A percentile compares a stretch with the other conserved stretches of the same genome.
phyloP scores from a whole-genome alignment of 2,329 filamentous ascomycete genomes.

The Basipetospora chlamydospora region DNA sequence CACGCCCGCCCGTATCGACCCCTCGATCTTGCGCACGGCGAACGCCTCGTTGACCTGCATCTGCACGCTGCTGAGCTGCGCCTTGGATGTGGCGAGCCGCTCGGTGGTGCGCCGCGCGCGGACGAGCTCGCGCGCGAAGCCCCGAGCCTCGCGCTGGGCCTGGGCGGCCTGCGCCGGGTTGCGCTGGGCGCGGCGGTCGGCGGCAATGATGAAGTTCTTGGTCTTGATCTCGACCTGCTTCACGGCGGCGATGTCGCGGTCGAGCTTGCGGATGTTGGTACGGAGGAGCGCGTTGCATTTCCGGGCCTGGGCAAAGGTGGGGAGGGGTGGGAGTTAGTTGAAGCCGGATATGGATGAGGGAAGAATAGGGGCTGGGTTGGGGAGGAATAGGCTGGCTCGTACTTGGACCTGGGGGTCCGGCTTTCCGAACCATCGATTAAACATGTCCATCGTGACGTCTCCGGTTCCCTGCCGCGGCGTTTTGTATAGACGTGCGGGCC shows the following conservation, averaged over 20 bases:
- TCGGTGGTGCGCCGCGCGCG: constrained; percentile 61
- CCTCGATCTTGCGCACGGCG: constrained; percentile 88
- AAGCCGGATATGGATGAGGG: no score
- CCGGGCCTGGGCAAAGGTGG: constrained; percentile 49
- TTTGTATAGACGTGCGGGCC: no score
- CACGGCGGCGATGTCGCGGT: constrained; percentile 74
- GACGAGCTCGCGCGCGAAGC: constrained; percentile 79
- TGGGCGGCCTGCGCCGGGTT: constrained; percentile 68
- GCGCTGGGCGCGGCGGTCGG: constrained; percentile 65
- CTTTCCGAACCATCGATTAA: constrained; percentile 77
- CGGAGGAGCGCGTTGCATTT: constrained; percentile 92
- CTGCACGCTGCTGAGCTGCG: constrained; percentile 80
- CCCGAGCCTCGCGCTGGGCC: constrained; percentile 68
- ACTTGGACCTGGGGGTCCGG: constrained; percentile 91
- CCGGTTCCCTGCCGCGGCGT: no score
- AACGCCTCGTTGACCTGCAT: constrained; percentile 98
- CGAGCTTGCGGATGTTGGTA: constrained; percentile 80
- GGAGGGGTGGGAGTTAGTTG: neutral
- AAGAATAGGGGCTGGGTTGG: no score
- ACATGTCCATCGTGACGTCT: constrained; percentile 73
- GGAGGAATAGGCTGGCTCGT: constrained; percentile 14
- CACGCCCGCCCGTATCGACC: constrained; percentile 70
- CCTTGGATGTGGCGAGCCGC: constrained; percentile 73
- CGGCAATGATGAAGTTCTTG: constrained; percentile 68
- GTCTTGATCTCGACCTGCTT: constrained; percentile 73